Percentiles rank a stretch among this genome's conserved stretches.
phyloP scores from a whole-genome alignment of 352 stramenopile genomes.

The Phytophthora sp. region DNA sequence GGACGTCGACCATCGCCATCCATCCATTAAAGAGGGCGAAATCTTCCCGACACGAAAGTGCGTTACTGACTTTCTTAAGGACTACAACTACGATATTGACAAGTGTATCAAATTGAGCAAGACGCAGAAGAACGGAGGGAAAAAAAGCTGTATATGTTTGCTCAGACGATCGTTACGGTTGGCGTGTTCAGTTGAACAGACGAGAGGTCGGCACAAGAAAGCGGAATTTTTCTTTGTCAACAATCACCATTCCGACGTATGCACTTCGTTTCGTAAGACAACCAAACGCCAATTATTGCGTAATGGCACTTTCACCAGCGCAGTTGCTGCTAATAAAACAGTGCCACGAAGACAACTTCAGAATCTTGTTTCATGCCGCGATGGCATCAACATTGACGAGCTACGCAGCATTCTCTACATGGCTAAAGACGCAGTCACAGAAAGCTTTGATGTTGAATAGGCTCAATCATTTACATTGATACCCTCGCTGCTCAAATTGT shows the following conservation, averaged over 20 bases:
- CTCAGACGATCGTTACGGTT: too few species aligned
- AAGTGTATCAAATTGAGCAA: too few species aligned
- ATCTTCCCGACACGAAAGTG: too few species aligned
- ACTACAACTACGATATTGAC: too few species aligned
- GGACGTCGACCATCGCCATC: too few species aligned
- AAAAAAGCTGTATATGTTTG: too few species aligned
- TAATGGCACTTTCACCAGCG: background rate
- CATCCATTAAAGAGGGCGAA: too few species aligned
- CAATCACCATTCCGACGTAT: background rate
- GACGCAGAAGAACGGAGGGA: too few species aligned
- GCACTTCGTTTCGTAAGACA: background rate
- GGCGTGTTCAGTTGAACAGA: background rate
- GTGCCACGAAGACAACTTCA: background rate
- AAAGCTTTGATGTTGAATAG: background rate
- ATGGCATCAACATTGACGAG: background rate
- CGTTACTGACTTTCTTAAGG: too few species aligned
- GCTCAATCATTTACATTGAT: background rate
- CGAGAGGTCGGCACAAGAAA: background rate
- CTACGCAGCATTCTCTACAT: background rate
- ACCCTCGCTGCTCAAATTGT: background rate
- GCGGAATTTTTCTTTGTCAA: background rate
- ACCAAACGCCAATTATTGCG: background rate
- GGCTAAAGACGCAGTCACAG: background rate
- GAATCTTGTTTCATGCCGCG: background rate
- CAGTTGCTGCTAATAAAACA: background rate